phyloP scores from a whole-genome alignment of 2,329 filamentous ascomycete genomes.

The Cladosporium sp. region DNA sequence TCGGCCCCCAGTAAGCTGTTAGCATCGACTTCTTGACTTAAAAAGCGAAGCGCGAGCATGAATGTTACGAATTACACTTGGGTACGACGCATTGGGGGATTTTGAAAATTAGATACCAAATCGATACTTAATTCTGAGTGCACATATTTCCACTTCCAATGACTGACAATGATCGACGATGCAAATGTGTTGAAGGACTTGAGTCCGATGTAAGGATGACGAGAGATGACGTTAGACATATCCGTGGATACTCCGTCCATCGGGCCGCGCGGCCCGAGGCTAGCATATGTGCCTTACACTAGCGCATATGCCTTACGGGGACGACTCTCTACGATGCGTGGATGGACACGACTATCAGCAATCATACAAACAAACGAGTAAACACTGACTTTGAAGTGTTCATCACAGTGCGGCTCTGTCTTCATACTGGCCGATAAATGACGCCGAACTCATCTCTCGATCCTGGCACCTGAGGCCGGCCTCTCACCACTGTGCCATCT shows the following conservation, averaged over 20 bases:
- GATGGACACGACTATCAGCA: neutral
- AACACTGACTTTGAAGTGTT: neutral
- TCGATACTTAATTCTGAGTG: slow-evolving; percentile 13
- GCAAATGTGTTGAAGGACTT: neutral
- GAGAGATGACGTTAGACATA: no score
- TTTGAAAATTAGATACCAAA: slow-evolving; percentile 17
- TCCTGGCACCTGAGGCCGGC: slow-evolving; percentile 8
- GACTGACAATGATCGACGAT: neutral
- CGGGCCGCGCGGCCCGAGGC: neutral
- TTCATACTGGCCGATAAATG: neutral
- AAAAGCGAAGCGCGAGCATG: slow-evolving; percentile 17
- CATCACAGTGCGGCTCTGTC: neutral
- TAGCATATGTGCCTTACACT: neutral
- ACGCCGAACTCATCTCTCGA: neutral
- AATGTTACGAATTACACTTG: slow-evolving; percentile 18
- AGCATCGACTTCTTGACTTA: neutral
- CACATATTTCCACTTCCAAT: neutral
- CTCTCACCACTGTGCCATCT: neutral
- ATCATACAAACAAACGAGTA: neutral
- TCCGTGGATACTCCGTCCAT: no score
- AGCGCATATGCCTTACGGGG: neutral
- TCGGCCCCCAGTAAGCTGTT: slow-evolving; percentile 33
- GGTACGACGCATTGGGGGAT: slow-evolving; percentile 13
- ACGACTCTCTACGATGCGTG: no score
- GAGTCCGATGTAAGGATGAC: neutral